Conservation (phyloP, 257 asterid species). For the Solanum phureja region DNA sequence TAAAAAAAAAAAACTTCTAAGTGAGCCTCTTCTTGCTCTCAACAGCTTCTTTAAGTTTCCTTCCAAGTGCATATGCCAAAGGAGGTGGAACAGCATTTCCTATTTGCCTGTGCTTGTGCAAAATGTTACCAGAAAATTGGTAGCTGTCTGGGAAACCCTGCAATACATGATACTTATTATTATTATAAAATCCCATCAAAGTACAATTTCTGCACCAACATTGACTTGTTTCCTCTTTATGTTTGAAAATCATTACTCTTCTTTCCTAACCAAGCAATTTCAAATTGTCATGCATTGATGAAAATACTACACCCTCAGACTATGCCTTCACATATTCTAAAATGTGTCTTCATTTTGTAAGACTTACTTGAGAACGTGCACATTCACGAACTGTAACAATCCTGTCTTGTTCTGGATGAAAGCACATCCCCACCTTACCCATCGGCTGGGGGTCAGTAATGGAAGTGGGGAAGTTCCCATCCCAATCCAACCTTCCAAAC, state of each 20-base stretch:
- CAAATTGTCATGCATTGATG: neutral
- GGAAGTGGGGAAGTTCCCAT: conserved; percentile 88
- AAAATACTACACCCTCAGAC: neutral
- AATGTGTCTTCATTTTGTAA: neutral
- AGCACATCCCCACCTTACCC: conserved; percentile 99
- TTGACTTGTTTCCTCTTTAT: too few relatives aligned
- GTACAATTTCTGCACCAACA: neutral
- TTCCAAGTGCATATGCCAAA: conserved; percentile 76
- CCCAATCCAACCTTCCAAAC: conserved; percentile 93
- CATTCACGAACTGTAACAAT: conserved; percentile 96
- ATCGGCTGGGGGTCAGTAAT: conserved; percentile 92
- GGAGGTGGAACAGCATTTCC: conserved; percentile 99
- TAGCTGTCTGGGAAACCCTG: conserved; percentile 88
- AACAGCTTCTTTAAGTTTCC: conserved; percentile 74
- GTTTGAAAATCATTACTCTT: too few relatives aligned
- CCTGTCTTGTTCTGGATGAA: conserved; percentile 93
- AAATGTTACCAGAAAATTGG: conserved; percentile 50
- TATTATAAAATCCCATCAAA: neutral
- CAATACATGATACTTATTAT: neutral
- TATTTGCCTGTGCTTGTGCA: conserved; percentile 80
- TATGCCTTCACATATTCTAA: neutral
- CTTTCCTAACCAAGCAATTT: too few relatives aligned
- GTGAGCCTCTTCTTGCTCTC: conserved; percentile 22
- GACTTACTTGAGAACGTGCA: conserved; percentile 90
- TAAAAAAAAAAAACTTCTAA: neutral